Evolutionary conservation across 2,329 filamentous ascomycete genomes (phyloP), one percentile per base, ranked within the genome.

Genomic region (Trichoderma pleuroti): DNA sequence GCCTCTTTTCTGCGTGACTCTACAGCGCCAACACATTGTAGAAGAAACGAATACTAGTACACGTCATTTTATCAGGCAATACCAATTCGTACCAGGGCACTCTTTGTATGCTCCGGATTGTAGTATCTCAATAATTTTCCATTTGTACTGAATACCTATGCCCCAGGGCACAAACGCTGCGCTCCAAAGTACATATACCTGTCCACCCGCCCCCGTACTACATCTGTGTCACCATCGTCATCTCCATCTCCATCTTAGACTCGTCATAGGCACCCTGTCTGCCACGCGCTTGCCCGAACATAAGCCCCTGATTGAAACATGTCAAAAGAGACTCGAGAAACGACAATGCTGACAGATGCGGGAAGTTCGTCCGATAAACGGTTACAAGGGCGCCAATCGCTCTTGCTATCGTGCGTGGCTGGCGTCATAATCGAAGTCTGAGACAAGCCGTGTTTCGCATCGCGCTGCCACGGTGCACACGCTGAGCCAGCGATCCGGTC

Each of bases 351-450:
- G 67, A 56, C 42, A 24, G 46, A 70, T 62, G 36, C 59, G 67
- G 67, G 46, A 70, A 63, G 46, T 36, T 46, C 42, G 39, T 42
- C 26, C 59, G 61, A 30, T n/a, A 30, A 24, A 24, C 39, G 26
- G 60, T 26, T n/a, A 6, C n/a, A 18, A 39, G 32, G 21, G 28
- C 34, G 49, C 68, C 60, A 70, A 70, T 59, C 61, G 49, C 49
- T 57, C 60, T 28, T 70, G 60, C 60, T 54, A 56, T 32, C 39
- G 21, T 21, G 52, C 54, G 26, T 42, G 11, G 30, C 30, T 62
- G 42, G 67, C 69, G 69, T 71, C 69, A 71, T 71, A 36, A n/a
- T 56, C 30, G 42, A 54, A 49, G 30, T 52, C 69, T 71, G 69
- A 57, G 69, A 71, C 69, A 71, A 5, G 24, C 16, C 9, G 28